A percentile compares a stretch with the other conserved stretches of the same genome.
phyloP scores from a whole-genome alignment of 305 asterid genomes.

The Solanum hybrid region DNA sequence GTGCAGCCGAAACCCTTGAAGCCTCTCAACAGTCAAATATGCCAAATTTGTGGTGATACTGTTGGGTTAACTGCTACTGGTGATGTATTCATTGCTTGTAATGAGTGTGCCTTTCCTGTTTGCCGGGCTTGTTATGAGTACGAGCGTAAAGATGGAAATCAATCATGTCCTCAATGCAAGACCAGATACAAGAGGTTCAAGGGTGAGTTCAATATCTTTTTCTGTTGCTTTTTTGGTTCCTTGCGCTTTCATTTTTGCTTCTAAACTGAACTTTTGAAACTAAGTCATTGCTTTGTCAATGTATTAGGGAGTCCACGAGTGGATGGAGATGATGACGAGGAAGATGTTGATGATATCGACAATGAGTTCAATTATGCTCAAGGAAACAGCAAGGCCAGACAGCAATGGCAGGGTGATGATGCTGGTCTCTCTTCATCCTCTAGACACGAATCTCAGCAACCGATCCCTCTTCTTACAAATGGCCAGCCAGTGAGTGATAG shows the following conservation, averaged over 20 bases:
- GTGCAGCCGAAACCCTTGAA: slow-evolving; percentile 49
- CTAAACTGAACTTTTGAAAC: neutral
- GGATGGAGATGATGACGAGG: slow-evolving; percentile 86
- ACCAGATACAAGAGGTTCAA: slow-evolving; percentile 66
- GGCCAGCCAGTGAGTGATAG: slow-evolving; percentile 56
- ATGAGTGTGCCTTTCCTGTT: slow-evolving; percentile 73
- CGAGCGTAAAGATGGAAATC: slow-evolving; percentile 70
- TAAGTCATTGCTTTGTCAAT: neutral
- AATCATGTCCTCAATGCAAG: slow-evolving; percentile 67
- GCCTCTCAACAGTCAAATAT: slow-evolving; percentile 46
- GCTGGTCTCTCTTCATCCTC: slow-evolving; percentile 69
- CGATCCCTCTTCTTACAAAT: slow-evolving; percentile 69
- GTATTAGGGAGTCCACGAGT: slow-evolving; percentile 65
- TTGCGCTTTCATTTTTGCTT: neutral
- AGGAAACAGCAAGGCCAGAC: slow-evolving; percentile 53
- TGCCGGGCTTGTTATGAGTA: slow-evolving; percentile 72
- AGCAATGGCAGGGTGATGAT: slow-evolving; percentile 78
- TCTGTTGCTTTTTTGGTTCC: neutral
- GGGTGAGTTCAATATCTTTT: slow-evolving; percentile 22
- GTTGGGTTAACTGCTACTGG: slow-evolving; percentile 45
- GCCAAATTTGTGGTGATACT: slow-evolving; percentile 71
- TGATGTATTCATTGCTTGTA: slow-evolving; percentile 60
- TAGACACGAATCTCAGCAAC: slow-evolving; percentile 63
- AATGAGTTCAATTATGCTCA: slow-evolving; percentile 58
- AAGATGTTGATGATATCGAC: slow-evolving; percentile 67